Conservation (phyloP, 2,329 filamentous ascomycete genomes). For the Arachnopeziza araneosa region DNA sequence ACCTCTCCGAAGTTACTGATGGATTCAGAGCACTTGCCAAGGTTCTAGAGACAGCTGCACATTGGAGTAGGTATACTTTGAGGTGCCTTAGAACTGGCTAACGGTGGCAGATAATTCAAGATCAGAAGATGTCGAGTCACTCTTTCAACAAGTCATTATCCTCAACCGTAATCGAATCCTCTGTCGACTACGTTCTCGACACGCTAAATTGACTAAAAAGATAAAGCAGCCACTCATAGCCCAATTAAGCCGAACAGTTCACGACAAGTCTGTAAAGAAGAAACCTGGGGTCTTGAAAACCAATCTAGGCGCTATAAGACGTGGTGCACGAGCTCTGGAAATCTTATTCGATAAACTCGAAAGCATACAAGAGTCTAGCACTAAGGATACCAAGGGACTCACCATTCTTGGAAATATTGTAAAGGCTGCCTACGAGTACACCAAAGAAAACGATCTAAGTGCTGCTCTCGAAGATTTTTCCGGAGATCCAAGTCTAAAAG, state of each 20-base stretch:
- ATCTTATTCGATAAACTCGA: slow-evolving; percentile 12
- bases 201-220: slow-evolving; percentile 8
- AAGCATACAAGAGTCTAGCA: slow-evolving; percentile 1
- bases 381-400: not conserved
- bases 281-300: not conserved
- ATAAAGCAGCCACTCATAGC: slow-evolving; percentile 13
- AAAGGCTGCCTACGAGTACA: slow-evolving; percentile 6
- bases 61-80: slow-evolving; percentile 11
- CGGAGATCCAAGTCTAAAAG: slow-evolving; percentile 13
- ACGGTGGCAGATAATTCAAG: not conserved
- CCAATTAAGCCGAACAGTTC: slow-evolving; percentile 9
- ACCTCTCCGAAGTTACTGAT: slow-evolving; percentile 9
- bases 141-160: slow-evolving; percentile 19
- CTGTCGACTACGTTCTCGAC: slow-evolving; percentile 21
- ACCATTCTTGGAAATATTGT: slow-evolving; percentile 12
- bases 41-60: slow-evolving; percentile 17
- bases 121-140: slow-evolving; percentile 16
- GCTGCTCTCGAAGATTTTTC: slow-evolving; percentile 5
- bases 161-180: slow-evolving; percentile 22
- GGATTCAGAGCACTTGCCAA: slow-evolving; percentile 15
- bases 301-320: not conserved
- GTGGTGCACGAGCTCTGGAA: slow-evolving; percentile 6
- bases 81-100: not conserved
- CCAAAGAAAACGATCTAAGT: slow-evolving; percentile 4
- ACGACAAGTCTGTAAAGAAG: slow-evolving; percentile 8